Evolutionary conservation across 192 early-diverging fungal species (phyloP), one percentile per base, ranked within the genome.

Genomic region (Tieghemiomyces parasiticus): DNA sequence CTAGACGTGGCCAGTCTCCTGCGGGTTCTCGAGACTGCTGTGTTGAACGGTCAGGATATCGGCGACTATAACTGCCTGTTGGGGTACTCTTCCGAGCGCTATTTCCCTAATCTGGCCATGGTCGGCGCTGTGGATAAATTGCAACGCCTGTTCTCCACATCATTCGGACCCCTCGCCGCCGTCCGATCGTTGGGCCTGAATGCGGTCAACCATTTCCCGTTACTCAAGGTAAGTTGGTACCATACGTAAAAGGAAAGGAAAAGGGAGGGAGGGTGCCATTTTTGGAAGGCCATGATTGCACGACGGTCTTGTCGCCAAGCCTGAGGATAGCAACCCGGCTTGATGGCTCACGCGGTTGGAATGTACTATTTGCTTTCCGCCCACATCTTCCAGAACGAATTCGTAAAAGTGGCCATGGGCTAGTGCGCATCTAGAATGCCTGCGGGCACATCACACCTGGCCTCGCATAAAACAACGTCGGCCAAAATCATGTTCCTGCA

Each of bases 51-150:
- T 24, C 77, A 84, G 52, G 93, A 98, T 65, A 77, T 93, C 46
- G 93, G 87, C 28, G 69, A 80, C 35, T 67, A 82, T 38, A 79
- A 89, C 58, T 79, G 82, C n/a, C 74, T 97, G 34, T 67, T 78
- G 32, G 64, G 78, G 12, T 98, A 98, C 68, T 79, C 86, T 19
- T 71, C 74, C 13, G 80, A 85, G 56, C 78, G 95, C n/a, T 95
- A 89, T 61, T 51, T 78, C 16, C 79, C 81, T 4, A 93, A 90
- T 65, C 64, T 92, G 34, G 83, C 81, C 19, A 93, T 94, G 92
- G 70, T 93, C 60, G 79, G 83, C 10, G 79, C 84, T 3, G 77
- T 87, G 6, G 92, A 98, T 70, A 81, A 83, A 63, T 62, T 93
- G 20, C 86, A 87, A 54, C 77, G 80, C 33, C 58, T 92, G 55